These are phyloP conservation scores for Paracorniculantispora psalliotae DNA, from an alignment of 2,329 filamentous ascomycete species.

Conservation along the genomic window DNA sequence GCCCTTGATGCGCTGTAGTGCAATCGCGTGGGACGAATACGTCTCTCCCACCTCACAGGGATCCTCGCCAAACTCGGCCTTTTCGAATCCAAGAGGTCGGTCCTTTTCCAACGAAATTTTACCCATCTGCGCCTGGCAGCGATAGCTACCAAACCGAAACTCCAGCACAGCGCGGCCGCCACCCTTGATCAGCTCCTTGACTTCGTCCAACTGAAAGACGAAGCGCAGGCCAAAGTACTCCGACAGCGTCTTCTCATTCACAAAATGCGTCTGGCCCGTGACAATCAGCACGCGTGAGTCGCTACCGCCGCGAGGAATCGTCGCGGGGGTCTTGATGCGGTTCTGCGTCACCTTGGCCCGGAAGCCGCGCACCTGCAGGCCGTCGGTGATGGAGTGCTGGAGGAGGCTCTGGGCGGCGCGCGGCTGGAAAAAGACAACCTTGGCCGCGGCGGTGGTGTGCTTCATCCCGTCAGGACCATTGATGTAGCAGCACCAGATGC, in stretches of 20 bases:
- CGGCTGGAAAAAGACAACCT: slow-evolving; percentile 45
- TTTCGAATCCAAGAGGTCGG: slow-evolving; percentile 29
- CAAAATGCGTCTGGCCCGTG: slow-evolving; percentile 38
- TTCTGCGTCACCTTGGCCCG: slow-evolving; percentile 40
- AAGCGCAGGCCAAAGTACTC: slow-evolving; percentile 39
- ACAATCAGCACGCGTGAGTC: slow-evolving; percentile 48
- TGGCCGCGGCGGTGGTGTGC: slow-evolving; percentile 39
- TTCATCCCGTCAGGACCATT: slow-evolving; percentile 38
- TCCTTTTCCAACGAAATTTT: slow-evolving; percentile 35
- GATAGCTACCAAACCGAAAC: slow-evolving; percentile 50
- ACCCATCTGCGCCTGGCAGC: slow-evolving; percentile 49
- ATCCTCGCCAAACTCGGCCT: slow-evolving; percentile 34
- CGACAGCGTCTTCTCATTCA: slow-evolving; percentile 37
- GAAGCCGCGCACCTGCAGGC: slow-evolving; percentile 33
- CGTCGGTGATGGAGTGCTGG: slow-evolving; percentile 19
- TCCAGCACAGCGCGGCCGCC: slow-evolving; percentile 34
- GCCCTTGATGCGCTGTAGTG: slow-evolving; percentile 29
- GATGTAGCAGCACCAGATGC: slow-evolving; percentile 48
- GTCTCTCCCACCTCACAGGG: slow-evolving; percentile 34
- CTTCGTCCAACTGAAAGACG: slow-evolving; percentile 42
- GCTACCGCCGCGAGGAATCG: slow-evolving; percentile 22
- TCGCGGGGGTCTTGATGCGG: slow-evolving; percentile 39
- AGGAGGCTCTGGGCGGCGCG: slow-evolving; percentile 31
- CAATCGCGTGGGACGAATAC: slow-evolving; percentile 26
- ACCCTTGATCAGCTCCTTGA: slow-evolving; percentile 28